Base-by-base conservation (phyloP, 2,329 filamentous ascomycete genomes). In the Cladosporium sp. region DNA sequence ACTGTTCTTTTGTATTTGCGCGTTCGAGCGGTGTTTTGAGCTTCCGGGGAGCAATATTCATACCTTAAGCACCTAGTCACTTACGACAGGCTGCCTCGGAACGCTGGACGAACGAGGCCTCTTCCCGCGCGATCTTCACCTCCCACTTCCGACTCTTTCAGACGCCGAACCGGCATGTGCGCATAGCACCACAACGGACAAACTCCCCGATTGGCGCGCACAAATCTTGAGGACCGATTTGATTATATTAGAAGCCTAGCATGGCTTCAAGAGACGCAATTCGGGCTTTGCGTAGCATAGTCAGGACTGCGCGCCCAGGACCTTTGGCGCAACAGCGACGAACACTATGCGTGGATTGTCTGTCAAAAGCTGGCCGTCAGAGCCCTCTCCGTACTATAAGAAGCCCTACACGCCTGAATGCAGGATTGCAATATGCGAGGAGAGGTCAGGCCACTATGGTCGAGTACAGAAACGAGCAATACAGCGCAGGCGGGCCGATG, bases 401-500 rank as follows among this genome's bases (percentile, higher is more conserved):
- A 13, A 41, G 29, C 15, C 11, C 37, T 37, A 27, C 40, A 24
- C 38, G 45, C 32, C 12, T 24, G 42, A 4, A 32, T 22, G 24
- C 42, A 29, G 3, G 36, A 39, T 43, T 24, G 20, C 41, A 44
- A 15, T 20, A 43, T 30, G 29, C 40, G 29, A 34, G 17, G 39
- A 50, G 27, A 44, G 51, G 51, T 32, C 49, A 50, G 22, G 56
- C 62, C 8, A 67, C 64, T n/a, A 61, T 64, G 61, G 57, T 59
- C 32, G 59, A 66, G 18, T 62, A 61, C 39, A 52, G 58, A 18
- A 45, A 60, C 40, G 51, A 54, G 49, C 53, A 56, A 42, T 56
- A 55, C 54, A 43, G 38, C 3, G 49, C 50, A 27, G 45, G 19
- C 17, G 91, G 91, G 0, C 93, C 93, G 2, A 78, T 97, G 63